Percentiles rank a stretch among this genome's conserved stretches.
phyloP scores from a whole-genome alignment of 1,284 basidiomycete genomes.

The Cutaneotrichosporon spelunceum region DNA sequence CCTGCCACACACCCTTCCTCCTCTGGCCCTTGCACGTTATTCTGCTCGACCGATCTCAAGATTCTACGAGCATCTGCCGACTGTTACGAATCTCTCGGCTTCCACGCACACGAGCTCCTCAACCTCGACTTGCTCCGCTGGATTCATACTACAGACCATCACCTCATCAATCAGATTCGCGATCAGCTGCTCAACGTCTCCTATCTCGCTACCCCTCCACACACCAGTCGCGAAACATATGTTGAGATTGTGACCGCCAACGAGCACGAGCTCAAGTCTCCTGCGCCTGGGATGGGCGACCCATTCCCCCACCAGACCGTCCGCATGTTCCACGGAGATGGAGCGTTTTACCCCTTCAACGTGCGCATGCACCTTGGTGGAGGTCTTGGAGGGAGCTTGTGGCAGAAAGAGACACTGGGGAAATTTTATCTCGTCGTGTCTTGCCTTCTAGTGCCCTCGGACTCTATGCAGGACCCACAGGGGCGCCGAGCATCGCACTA shows the following conservation, averaged over 20 bases:
- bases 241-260: constrained; percentile 30
- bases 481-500: neutral
- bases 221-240: constrained; percentile 35
- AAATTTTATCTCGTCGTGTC: constrained; percentile 44
- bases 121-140: constrained; percentile 41
- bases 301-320: constrained; percentile 48
- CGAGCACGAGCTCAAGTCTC: constrained; percentile 39
- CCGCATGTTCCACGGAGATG: constrained; percentile 35
- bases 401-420: constrained; percentile 35
- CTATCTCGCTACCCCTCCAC: constrained; percentile 20
- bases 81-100: constrained; percentile 37
- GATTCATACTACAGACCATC: constrained; percentile 40
- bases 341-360: constrained; percentile 36
- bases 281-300: constrained; percentile 45
- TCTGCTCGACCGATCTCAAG: constrained; percentile 43
- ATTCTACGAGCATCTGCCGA: constrained; percentile 36
- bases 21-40: constrained; percentile 32
- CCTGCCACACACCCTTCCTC: neutral
- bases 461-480: constrained; percentile 18
- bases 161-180: constrained; percentile 34
- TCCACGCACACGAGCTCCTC: constrained; percentile 42
- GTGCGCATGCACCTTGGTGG: constrained; percentile 46
- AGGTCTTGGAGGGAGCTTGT: constrained; percentile 40
- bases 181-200: constrained; percentile 32
- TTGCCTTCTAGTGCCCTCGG: constrained; percentile 31